phyloP scores from a whole-genome alignment of 805 yeast species.

The Debaryomyces prosopidis region DNA sequence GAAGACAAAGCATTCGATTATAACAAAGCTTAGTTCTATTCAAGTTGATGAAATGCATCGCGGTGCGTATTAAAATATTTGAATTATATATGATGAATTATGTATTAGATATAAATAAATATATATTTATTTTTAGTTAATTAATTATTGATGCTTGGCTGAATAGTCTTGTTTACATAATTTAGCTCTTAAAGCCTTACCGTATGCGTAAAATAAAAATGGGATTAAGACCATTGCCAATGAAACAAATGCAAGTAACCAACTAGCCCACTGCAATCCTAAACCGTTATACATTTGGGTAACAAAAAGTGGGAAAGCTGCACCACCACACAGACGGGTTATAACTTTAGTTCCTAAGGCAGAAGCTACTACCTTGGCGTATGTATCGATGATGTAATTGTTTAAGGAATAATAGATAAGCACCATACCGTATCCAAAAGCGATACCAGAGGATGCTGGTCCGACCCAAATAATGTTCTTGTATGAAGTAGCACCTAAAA shows the following conservation, averaged over 20 bases:
- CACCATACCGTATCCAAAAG: conserved; percentile 64
- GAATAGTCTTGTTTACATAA: conserved; percentile 66
- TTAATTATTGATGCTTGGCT: background rate
- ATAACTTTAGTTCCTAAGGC: conserved; percentile 83
- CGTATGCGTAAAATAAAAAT: conserved; percentile 68
- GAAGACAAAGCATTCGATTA: conserved; percentile 50
- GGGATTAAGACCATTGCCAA: conserved; percentile 77
- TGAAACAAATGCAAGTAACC: conserved; percentile 74
- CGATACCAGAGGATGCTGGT: conserved; percentile 59
- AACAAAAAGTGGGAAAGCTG: conserved; percentile 81
- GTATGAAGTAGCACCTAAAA: conserved; percentile 76
- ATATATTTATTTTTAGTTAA: too few species aligned
- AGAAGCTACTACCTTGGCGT: conserved; percentile 76
- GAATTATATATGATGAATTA: background rate
- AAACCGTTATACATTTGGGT: conserved; percentile 74
- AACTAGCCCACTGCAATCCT: conserved; percentile 80
- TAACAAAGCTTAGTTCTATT: background rate
- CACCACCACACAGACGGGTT: conserved; percentile 81
- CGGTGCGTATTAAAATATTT: background rate
- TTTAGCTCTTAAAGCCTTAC: conserved; percentile 60
- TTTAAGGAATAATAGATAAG: conserved; percentile 58
- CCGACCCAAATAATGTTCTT: conserved; percentile 68
- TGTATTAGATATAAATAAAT: background rate
- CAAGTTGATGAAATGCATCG: background rate
- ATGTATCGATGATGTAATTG: conserved; percentile 88